Percentiles rank a stretch among this genome's conserved stretches.
Conservation (phyloP, 2,329 filamentous ascomycete genomes). For the Colletotrichum incanum region DNA sequence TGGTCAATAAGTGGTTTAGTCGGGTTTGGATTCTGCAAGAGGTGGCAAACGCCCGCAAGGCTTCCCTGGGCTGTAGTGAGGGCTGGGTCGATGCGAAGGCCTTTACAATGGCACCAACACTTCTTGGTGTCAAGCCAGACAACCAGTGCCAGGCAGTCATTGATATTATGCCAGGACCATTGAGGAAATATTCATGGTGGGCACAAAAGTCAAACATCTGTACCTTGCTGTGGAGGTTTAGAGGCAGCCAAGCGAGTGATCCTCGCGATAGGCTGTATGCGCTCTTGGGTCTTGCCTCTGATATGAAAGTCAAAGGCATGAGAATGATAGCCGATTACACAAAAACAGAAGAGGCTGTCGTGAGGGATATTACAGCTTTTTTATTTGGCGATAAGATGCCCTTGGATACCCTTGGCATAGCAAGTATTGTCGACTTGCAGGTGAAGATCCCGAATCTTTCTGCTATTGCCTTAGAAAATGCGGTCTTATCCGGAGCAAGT, state of each 20-base stretch:
- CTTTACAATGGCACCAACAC: not conserved
- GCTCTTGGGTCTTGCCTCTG: not conserved
- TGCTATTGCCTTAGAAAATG: not conserved
- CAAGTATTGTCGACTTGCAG: not conserved
- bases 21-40: not conserved
- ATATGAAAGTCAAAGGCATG: not conserved
- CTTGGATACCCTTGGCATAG: not conserved
- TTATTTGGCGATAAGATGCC: not conserved
- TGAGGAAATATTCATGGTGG: not conserved
- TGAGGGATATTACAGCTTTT: not conserved
- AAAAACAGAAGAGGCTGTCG: not conserved
- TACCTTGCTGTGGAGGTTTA: slow-evolving; percentile 1
- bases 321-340: not conserved
- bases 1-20: not conserved
- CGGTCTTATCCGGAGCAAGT: not conserved
- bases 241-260: slow-evolving; percentile 5
- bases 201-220: not conserved
- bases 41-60: not conserved
- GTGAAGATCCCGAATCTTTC: not conserved
- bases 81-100: not conserved
- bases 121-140: not conserved
- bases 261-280: slow-evolving; percentile 3
- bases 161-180: not conserved
- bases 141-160: not conserved
- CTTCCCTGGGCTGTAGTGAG: not conserved